phyloP scores from a whole-genome alignment of 306 rosid species.

The Prunus mira region DNA sequence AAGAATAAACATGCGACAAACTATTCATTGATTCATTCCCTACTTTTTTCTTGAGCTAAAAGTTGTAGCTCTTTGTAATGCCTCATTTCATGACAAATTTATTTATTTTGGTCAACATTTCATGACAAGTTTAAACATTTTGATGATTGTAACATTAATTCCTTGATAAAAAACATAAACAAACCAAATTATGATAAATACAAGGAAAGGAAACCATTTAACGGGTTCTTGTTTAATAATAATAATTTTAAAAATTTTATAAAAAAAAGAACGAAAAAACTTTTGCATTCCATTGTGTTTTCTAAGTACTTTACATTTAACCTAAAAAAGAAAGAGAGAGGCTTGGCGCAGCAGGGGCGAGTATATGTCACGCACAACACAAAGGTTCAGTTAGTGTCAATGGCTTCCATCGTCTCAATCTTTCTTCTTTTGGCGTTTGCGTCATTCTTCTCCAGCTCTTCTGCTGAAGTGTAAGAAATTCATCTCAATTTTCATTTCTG shows the following conservation, averaged over 20 bases:
- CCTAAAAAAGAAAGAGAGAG: not conserved
- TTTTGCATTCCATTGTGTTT: too few species aligned
- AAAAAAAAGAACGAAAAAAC: too few species aligned
- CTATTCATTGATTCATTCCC: not conserved
- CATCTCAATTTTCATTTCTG: constrained; percentile 1
- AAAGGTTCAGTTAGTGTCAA: constrained; percentile 17
- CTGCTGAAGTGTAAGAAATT: constrained; percentile 42
- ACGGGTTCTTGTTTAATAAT: too few species aligned
- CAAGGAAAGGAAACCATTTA: too few species aligned
- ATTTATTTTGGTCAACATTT: too few species aligned
- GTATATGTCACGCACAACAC: not conserved
- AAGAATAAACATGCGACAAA: not conserved
- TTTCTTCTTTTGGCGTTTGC: constrained; percentile 31
- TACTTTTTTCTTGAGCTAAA: not conserved
- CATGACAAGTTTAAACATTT: not conserved
- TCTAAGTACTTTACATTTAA: not conserved
- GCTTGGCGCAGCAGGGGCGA: not conserved
- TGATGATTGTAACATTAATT: too few species aligned
- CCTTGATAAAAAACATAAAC: too few species aligned
- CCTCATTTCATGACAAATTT: not conserved
- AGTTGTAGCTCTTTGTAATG: not conserved
- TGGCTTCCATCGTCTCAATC: constrained; percentile 40
- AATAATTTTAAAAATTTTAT: too few species aligned
- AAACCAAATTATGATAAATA: too few species aligned
- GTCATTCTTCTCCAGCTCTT: constrained; percentile 21